These are phyloP conservation scores for Penicillium polonicum DNA, from an alignment of 2,329 filamentous ascomycete genomes.

Conservation along the genomic window DNA sequence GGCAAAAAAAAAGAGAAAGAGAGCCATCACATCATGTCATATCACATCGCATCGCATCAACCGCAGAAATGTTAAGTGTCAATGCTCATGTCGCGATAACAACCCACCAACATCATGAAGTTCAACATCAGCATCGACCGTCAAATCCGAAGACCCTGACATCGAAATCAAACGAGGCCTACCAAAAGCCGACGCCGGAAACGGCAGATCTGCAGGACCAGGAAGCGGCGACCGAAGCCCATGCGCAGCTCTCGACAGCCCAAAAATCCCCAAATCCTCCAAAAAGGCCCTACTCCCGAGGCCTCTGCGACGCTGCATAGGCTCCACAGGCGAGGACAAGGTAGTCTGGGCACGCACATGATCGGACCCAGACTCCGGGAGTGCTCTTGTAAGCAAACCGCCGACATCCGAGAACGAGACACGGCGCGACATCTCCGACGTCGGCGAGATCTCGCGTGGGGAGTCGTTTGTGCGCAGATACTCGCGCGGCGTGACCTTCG, in stretches of 20 bases:
- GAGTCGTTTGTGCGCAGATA: conserved; percentile 34
- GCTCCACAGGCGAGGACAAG: not conserved
- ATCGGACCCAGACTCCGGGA: not conserved
- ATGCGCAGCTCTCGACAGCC: not conserved
- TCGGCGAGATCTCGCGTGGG: conserved; percentile 34
- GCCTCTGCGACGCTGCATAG: conserved; percentile 8
- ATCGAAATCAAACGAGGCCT: not conserved
- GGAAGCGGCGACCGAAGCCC: not conserved
- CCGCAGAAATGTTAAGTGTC: not conserved
- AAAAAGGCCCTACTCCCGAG: conserved; percentile 34
- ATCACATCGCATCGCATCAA: not conserved
- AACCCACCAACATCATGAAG: conserved; percentile 48
- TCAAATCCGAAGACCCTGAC: conserved; percentile 17
- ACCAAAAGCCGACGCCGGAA: not conserved
- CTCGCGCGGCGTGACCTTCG: conserved; percentile 36
- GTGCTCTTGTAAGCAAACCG: conserved; percentile 61
- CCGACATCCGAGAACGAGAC: conserved; percentile 86
- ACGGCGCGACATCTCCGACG: conserved; percentile 43
- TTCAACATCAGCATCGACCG: conserved; percentile 29
- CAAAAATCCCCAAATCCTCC: conserved; percentile 35
- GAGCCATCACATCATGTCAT: not conserved
- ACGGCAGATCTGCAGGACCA: not conserved
- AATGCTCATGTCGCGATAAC: conserved; percentile 21
- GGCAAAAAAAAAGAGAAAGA: not conserved
- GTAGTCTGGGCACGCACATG: conserved; percentile 5